Base-by-base conservation (phyloP, 352 stramenopile species). In the Pythium angustatum region DNA sequence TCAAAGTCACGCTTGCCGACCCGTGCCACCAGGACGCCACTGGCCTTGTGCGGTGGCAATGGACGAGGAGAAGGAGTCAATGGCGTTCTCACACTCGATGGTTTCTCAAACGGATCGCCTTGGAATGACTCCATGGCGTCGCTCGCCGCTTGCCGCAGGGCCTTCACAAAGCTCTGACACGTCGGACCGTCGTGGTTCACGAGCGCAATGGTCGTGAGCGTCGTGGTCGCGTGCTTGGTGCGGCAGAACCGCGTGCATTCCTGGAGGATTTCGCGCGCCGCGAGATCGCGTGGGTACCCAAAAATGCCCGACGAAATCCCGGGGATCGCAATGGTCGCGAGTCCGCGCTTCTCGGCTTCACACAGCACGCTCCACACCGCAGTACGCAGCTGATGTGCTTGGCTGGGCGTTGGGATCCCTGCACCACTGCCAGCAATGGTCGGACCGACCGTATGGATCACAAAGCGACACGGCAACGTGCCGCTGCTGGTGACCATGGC, bases 261-360 rank as follows among this genome's bases (percentile, higher is more conserved):
- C 0, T 19, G 27, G 3, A 81, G 64, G 36, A 85, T 83, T 36
- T 83, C 77, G 17, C 43, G 30, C 0, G 72, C 74, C 15, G 66
- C 77, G 3, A 75, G 51, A 21, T 77, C 70, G 17, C 69, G 58
- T 22, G 77, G 77, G 55, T 85, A 85, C 3, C 77, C 75, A 24
- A 83, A 82, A 30, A 72, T 74, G 1, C 77, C 77, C 1, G 74
- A 75, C 5, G 77, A 82, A 45, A 85, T 82, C 0, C 66, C 72
- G 0, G 77, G 74, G 0, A 85, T 69, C 22, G 69, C 72, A 30
- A 85, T 58, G 0, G 74, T 79, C 21, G 40, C 15, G 1, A 77
- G n/a, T 19, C 58, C n/a, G 21, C 80, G 63, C 30, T 57, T 45
- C n/a, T 72, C 49, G 3, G 77, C 77, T 45, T 82, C 66, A n/a